Conservation (phyloP, 768 basidiomycete species). For the Xerocomus brunneocitrinus region DNA sequence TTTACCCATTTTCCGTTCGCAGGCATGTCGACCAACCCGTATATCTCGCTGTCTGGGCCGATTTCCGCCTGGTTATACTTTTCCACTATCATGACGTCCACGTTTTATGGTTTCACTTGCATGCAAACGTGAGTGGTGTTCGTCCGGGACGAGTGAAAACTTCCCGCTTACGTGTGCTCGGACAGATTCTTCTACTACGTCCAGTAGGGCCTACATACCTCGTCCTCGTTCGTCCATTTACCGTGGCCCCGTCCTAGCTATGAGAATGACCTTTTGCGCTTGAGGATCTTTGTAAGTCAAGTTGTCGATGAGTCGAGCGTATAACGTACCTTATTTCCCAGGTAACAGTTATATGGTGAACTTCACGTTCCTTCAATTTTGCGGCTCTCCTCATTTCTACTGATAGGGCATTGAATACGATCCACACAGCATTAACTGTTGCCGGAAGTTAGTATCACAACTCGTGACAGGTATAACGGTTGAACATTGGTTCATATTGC, state of each 20-base stretch:
- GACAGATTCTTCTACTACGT: constrained; percentile 1
- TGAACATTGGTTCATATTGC: background rate
- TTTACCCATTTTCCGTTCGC: background rate
- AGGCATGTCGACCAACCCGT: background rate
- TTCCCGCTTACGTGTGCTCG: background rate
- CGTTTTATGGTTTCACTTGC: constrained; percentile 1
- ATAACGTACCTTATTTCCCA: background rate
- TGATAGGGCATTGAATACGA: background rate
- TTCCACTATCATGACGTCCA: background rate
- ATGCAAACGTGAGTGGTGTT: background rate
- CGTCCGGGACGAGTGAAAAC: background rate
- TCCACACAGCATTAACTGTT: background rate
- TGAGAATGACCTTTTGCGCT: background rate
- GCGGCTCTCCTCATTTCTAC: background rate
- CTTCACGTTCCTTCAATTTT: background rate
- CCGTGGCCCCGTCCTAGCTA: background rate
- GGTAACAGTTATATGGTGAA: background rate
- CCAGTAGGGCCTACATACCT: background rate
- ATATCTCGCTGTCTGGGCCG: background rate
- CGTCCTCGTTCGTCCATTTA: background rate
- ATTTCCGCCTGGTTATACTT: background rate
- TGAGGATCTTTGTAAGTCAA: background rate
- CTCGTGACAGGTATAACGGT: background rate
- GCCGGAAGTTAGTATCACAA: background rate
- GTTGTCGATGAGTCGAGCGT: background rate